These are phyloP conservation scores for Ilyonectria sp. DNA, from an alignment of 2,329 filamentous ascomycete species.

Conservation along the genomic window DNA sequence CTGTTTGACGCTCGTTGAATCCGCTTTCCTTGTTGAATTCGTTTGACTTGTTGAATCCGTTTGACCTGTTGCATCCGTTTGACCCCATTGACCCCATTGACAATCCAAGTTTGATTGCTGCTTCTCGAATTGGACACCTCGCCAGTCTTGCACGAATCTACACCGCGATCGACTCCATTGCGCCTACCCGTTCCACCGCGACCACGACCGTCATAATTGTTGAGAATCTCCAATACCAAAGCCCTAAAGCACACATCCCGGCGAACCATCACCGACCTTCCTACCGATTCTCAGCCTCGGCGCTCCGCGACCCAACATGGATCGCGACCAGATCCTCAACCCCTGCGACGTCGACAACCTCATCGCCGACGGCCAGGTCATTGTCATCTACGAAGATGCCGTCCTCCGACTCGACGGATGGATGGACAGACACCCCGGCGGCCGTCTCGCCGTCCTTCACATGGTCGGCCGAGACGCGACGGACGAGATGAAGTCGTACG, in stretches of 20 bases:
- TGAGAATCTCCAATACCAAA: no score
- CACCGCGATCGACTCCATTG: background rate
- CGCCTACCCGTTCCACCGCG: background rate
- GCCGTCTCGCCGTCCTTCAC: constrained; percentile 71
- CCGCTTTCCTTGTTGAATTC: background rate
- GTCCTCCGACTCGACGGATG: constrained; percentile 71
- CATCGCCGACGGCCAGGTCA: constrained; percentile 68
- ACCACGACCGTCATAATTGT: no score
- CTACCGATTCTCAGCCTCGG: background rate
- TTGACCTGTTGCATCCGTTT: no score
- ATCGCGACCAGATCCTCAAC: constrained; percentile 61
- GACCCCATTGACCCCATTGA: no score
- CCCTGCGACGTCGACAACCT: constrained; percentile 63
- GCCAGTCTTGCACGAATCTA: background rate
- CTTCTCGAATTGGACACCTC: background rate
- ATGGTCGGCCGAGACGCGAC: constrained; percentile 59
- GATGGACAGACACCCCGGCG: constrained; percentile 73
- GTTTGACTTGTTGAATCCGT: background rate
- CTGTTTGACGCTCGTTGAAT: background rate
- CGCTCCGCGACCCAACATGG: constrained; percentile 45
- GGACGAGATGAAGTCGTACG: constrained; percentile 54
- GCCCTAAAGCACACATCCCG: background rate
- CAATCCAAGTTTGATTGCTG: background rate
- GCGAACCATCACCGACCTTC: background rate
- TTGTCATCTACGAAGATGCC: constrained; percentile 70